Evolutionary conservation across 2,329 filamentous ascomycete genomes (phyloP).

Genomic region (Fusarium camptoceras): DNA sequence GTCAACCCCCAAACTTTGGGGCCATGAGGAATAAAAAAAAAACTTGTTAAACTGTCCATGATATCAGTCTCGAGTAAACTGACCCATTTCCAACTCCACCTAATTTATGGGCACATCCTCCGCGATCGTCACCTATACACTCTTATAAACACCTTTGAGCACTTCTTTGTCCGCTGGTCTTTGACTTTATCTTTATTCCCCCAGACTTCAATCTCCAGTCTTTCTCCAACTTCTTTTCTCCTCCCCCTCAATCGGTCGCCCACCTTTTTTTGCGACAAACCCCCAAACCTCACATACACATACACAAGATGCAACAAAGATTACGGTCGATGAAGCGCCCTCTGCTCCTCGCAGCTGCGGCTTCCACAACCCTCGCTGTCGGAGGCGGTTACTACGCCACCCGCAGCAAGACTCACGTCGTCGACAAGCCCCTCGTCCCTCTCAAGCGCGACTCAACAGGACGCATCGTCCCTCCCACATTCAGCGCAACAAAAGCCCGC

Average conservation of each 20-base stretch:
- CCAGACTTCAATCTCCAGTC: constrained; percentile 30
- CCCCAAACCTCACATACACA: constrained; percentile 19
- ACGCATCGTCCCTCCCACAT: constrained; percentile 54
- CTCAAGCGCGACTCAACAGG: constrained; percentile 53
- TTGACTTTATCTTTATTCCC: constrained; percentile 13
- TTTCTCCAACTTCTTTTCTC: constrained; percentile 4
- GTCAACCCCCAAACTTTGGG: constrained; percentile 20
- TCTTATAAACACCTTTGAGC: constrained; percentile 26
- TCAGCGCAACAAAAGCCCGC: constrained; percentile 52
- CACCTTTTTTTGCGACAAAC: not conserved
- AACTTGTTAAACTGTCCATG: constrained; percentile 26
- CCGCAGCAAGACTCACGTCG: constrained; percentile 47
- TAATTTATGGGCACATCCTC: constrained; percentile 35
- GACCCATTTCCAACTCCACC: constrained; percentile 30
- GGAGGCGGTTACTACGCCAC: constrained; percentile 49
- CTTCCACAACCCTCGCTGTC: constrained; percentile 46
- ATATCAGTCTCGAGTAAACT: constrained; percentile 20
- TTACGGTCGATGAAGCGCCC: constrained; percentile 53
- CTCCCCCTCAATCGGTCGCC: not conserved
- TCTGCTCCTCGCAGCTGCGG: constrained; percentile 49
- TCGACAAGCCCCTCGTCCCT: constrained; percentile 50
- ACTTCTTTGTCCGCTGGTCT: not conserved
- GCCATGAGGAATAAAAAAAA: constrained; percentile 1
- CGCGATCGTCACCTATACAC: constrained; percentile 20
- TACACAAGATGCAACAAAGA: constrained; percentile 50